Evolutionary conservation across 2,329 filamentous ascomycete genomes (phyloP).

Genomic region (Aspergillus sp.): DNA sequence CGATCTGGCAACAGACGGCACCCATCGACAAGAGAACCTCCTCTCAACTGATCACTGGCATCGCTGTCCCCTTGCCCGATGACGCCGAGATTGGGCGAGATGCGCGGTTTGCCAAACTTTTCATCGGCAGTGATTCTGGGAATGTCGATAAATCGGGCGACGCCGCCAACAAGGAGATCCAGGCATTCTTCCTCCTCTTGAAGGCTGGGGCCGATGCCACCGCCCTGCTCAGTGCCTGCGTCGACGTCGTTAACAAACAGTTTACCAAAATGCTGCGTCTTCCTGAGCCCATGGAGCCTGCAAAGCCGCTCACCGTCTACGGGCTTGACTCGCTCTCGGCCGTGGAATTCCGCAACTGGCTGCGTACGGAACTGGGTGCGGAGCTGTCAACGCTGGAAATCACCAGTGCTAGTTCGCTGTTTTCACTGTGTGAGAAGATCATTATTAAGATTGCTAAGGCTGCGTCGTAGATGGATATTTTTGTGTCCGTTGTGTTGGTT

Average conservation of each 20-base stretch:
- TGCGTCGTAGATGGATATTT: no score
- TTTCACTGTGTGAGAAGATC: neutral
- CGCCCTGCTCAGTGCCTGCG: neutral
- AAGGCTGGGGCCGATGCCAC: neutral
- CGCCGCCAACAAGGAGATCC: no score
- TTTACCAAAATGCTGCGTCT: neutral
- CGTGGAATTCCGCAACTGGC: constrained; percentile 26
- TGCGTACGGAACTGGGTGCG: constrained; percentile 17
- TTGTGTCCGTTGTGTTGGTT: no score
- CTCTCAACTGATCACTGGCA: no score
- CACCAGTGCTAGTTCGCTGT: neutral
- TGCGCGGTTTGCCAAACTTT: no score
- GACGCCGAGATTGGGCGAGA: no score
- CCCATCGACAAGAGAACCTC: no score
- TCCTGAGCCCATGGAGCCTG: neutral
- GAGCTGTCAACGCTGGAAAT: neutral
- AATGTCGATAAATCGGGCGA: no score
- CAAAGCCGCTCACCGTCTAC: constrained; percentile 12
- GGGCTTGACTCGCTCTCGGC: constrained; percentile 27
- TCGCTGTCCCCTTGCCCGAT: no score
- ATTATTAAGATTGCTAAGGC: neutral
- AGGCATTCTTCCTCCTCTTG: no score
- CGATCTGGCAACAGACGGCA: no score
- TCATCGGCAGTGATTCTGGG: no score
- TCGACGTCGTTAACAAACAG: neutral